Conservation (phyloP, 257 asterid species). For the Solanum virginianum region DNA sequence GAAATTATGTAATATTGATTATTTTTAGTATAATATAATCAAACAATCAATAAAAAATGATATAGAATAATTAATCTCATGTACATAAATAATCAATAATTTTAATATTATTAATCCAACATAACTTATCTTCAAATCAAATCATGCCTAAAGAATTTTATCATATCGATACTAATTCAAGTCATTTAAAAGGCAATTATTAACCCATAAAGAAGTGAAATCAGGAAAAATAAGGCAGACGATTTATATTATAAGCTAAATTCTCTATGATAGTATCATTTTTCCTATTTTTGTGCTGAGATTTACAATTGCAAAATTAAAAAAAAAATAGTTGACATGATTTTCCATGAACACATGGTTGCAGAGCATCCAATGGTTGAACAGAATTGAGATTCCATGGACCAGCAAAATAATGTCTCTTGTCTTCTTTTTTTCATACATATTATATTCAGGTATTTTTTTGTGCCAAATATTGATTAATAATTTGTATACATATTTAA, state of each 20-base stretch:
- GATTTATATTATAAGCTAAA: background rate
- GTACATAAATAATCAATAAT: too few relatives aligned
- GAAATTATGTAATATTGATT: background rate
- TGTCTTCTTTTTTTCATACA: background rate
- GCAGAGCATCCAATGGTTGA: constrained; percentile 20
- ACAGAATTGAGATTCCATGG: background rate
- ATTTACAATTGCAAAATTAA: background rate
- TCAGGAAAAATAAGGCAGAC: background rate
- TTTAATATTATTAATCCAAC: background rate
- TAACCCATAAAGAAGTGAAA: background rate
- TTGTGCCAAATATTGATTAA: background rate
- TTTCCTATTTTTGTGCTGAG: background rate
- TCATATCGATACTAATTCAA: too few relatives aligned
- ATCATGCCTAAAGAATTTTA: too few relatives aligned
- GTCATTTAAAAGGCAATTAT: background rate
- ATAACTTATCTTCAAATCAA: background rate
- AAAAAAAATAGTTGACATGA: background rate
- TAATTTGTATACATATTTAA: background rate
- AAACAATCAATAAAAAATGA: background rate
- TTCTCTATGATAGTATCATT: background rate
- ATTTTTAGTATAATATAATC: background rate
- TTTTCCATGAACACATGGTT: constrained; percentile 18
- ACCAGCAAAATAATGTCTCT: background rate
- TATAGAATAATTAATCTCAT: background rate
- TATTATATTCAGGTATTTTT: background rate